These are phyloP conservation scores for Nicotiana otophora DNA, from an alignment of 257 asterid species.

Conservation along the genomic window DNA sequence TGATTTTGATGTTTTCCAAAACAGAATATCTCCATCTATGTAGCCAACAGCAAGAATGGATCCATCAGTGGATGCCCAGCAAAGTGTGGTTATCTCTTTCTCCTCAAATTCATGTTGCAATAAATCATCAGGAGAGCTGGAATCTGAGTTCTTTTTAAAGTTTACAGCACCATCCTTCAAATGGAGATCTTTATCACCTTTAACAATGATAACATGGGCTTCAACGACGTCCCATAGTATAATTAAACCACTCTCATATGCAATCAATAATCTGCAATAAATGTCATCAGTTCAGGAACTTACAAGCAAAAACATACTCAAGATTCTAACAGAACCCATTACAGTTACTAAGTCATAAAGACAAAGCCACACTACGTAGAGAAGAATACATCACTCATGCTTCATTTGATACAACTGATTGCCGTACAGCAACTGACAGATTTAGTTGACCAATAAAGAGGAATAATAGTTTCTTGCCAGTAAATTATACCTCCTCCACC, in stretches of 20 bases:
- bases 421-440: not conserved
- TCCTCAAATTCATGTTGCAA: slow-evolving; percentile 50
- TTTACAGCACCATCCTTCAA: slow-evolving; percentile 37
- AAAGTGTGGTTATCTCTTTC: slow-evolving; percentile 83
- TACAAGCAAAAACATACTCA: not conserved
- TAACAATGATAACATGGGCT: slow-evolving; percentile 44
- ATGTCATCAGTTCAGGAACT: slow-evolving; percentile 9
- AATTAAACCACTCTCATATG: slow-evolving; percentile 77
- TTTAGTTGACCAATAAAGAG: not conserved
- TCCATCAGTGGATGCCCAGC: slow-evolving; percentile 87
- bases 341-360: not conserved
- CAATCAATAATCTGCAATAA: slow-evolving; percentile 63
- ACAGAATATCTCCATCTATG: slow-evolving; percentile 79
- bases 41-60: slow-evolving; percentile 82
- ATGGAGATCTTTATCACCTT: slow-evolving; percentile 73
- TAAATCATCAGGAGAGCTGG: slow-evolving; percentile 29
- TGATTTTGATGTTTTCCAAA: slow-evolving; percentile 60
- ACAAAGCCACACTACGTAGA: not conserved
- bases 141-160: slow-evolving; percentile 30
- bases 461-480: not conserved
- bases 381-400: no score
- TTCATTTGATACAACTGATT: no score
- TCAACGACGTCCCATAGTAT: slow-evolving; percentile 84
- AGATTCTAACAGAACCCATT: not conserved
- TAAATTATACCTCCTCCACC: slow-evolving; percentile 1